Evolutionary conservation across 2,329 filamentous ascomycete species (phyloP).

Genomic region (Apiospora sp.): DNA sequence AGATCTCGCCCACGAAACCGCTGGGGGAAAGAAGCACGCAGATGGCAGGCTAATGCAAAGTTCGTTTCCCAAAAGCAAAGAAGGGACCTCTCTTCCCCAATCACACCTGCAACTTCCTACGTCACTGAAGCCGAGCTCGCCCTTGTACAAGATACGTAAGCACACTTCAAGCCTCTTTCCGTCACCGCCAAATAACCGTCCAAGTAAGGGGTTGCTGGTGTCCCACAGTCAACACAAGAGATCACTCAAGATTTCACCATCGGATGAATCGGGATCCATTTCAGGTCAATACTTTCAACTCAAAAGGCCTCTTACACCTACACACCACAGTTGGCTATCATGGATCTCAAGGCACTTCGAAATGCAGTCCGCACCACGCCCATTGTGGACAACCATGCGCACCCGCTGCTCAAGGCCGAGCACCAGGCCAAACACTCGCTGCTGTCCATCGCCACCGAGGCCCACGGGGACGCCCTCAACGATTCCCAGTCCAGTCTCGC

Average conservation of each 20-base stretch:
- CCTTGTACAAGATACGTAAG: background rate
- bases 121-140: background rate
- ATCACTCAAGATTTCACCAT: background rate
- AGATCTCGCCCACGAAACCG: background rate
- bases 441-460: slow-evolving; percentile 75
- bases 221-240: background rate
- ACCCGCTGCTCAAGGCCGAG: slow-evolving; percentile 68
- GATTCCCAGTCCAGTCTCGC: slow-evolving; percentile 69
- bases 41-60: background rate
- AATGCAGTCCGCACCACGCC: slow-evolving; percentile 61
- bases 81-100: background rate
- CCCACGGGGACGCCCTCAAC: slow-evolving; percentile 70
- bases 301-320: background rate
- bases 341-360: slow-evolving; percentile 7
- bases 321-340: background rate
- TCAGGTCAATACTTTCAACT: background rate
- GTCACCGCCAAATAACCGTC: background rate
- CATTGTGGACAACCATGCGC: slow-evolving; percentile 78
- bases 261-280: background rate
- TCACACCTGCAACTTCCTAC: background rate
- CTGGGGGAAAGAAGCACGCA: background rate
- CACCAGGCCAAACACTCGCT: slow-evolving; percentile 57
- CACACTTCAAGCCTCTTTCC: background rate
- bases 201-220: background rate
- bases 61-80: background rate